Evolutionary conservation across 2,329 filamentous ascomycete genomes (phyloP), one percentile per base, ranked within the genome.

Genomic region (Graphilbum ipis-grandicollis): DNA sequence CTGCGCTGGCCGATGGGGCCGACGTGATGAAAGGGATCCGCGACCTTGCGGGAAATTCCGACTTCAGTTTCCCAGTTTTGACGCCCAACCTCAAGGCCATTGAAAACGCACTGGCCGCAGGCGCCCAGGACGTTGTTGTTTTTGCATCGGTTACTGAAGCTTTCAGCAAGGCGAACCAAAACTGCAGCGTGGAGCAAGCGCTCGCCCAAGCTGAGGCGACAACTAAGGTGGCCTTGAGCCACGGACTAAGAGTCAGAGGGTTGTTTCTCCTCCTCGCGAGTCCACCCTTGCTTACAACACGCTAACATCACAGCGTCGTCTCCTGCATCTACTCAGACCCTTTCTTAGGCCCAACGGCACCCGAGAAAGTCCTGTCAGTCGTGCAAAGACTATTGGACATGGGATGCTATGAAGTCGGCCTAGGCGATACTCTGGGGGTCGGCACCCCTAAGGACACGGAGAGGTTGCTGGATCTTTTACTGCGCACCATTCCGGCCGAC

Each of bases 81-180:
- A 19, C 28, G 4, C 35, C 35, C 12, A 37, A 37, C 17, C 18
- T 32, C 22, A 32, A 37, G 35, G 35, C 57, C 12, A 50, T 75
- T n/a, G 79, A 86, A 50, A 63, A 88, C 23, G 79, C 81, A 31
- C 77, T 88, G 9, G 23, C 10, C 5, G 17, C 17, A 6, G 21
- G 21, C 15, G 30, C 23, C 17, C n/a, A 19, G 14, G 22, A 37
- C 30, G 15, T 33, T 17, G 35, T 26, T 14, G 31, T 37, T 5
- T 88, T 90, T 55, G 78, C 79, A 15, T 76, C 80, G 2, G 82
- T 82, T 0, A 86, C 80, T 14, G 82, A 90, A 55, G 65, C 67
- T 33, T 90, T 90, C 55, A 79, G 78, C 3, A 70, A 75, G 44
- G 77, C 75, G 56, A 90, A 90, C 56, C 75, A 84, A 35, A 88